Percentiles rank a stretch among this genome's conserved stretches.
These are phyloP conservation scores for Arctostaphylos glauca DNA, from an alignment of 148 eudicot genomes.

Conservation along the genomic window DNA sequence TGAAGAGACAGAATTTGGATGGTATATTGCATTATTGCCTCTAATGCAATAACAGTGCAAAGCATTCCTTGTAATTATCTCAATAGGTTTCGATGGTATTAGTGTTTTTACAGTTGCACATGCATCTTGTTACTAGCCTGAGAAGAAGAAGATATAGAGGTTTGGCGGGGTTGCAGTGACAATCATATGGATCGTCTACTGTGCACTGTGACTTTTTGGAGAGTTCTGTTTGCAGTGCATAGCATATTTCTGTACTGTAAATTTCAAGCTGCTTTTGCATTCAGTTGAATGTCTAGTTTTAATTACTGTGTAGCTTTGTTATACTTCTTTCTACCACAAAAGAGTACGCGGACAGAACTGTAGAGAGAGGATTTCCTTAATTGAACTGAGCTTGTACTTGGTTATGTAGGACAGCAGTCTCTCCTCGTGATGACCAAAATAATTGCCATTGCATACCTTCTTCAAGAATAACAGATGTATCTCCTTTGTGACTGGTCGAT, in stretches of 20 bases:
- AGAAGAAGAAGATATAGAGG: background rate
- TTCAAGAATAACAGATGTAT: background rate
- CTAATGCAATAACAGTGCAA: background rate
- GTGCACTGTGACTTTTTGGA: no score
- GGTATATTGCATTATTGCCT: background rate
- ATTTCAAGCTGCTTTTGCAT: no score
- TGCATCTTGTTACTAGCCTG: background rate
- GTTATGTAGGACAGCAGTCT: background rate
- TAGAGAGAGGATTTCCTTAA: background rate
- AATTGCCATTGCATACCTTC: background rate
- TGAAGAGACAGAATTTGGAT: background rate
- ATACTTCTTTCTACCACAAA: no score
- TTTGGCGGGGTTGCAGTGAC: background rate
- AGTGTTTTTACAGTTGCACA: background rate
- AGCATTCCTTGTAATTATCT: background rate
- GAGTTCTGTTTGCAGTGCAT: background rate
- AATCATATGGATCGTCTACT: background rate
- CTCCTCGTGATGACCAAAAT: background rate
- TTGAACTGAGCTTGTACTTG: background rate
- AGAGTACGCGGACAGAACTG: background rate
- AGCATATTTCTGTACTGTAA: no score
- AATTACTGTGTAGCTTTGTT: no score
- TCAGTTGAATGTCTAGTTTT: no score
- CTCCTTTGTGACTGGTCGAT: background rate
- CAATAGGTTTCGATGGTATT: background rate